These are phyloP conservation scores for Boletus barrowsii DNA, from an alignment of 768 basidiomycete species.

Conservation along the genomic window DNA sequence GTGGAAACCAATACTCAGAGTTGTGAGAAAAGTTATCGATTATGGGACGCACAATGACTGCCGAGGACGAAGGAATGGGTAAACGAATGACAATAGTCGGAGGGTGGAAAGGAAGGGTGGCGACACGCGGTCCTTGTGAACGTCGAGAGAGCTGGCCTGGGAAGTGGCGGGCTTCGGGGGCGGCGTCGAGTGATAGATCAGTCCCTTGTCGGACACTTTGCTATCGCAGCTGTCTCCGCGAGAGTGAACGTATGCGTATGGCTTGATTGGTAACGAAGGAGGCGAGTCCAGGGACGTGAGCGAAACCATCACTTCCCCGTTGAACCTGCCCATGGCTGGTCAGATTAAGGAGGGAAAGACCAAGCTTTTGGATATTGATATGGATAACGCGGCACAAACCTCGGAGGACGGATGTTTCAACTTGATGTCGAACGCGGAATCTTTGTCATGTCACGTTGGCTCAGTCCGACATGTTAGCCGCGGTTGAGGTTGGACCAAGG, in stretches of 20 bases:
- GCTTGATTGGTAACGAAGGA: neutral
- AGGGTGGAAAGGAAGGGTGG: neutral
- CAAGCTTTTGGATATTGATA: too few relatives aligned
- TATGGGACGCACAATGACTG: neutral
- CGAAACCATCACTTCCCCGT: neutral
- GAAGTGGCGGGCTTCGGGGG: neutral
- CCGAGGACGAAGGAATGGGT: neutral
- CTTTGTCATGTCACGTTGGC: neutral
- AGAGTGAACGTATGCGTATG: neutral
- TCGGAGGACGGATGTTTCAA: too few relatives aligned
- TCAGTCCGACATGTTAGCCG: neutral
- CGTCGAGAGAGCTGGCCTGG: neutral
- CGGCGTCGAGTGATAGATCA: slow-evolving; percentile 3
- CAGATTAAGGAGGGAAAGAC: too few relatives aligned
- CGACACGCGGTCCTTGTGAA: neutral
- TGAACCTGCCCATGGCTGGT: neutral
- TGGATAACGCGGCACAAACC: too few relatives aligned
- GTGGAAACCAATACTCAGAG: neutral
- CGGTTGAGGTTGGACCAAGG: neutral
- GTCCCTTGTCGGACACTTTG: slow-evolving; percentile 3
- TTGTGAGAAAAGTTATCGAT: neutral
- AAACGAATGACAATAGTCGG: slow-evolving; percentile 21
- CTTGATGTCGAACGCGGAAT: too few relatives aligned
- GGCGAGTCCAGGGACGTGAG: neutral
- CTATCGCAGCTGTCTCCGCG: neutral